Evolutionary conservation across 106 monocot species (phyloP), one percentile per base, ranked within the genome.

Genomic region (Agapanthus africanus): DNA sequence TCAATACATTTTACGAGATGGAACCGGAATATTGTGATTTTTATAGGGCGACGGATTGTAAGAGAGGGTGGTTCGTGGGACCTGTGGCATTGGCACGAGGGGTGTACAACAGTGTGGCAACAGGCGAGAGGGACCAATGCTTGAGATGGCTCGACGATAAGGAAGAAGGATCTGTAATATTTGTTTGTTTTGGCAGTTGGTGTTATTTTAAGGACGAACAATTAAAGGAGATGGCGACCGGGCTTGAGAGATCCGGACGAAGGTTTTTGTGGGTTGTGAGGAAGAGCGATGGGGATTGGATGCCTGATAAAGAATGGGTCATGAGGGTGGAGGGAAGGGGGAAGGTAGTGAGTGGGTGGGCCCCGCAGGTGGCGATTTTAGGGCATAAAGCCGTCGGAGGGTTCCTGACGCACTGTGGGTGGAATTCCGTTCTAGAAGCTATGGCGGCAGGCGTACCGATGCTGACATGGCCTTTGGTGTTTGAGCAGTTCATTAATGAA

Each of bases 401-500:
- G 11, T 83, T 83, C 75, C 14, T 83, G 67, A 79, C 70, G 28
- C 83, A 83, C 71, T 79, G 83, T 34, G 83, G 83, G 35, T 83
- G 83, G 83, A 83, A 79, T 75, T 83, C 83, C 32, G 65, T 79
- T 59, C 67, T 83, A 51, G 83, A 83, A 41, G 71, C 78, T 16
- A 39, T 56, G 28, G 10, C 78, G 25, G 74, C 75, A 6, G 83
- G 79, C 11, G 63, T 79, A 50, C 74, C 72, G 39, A 47, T 79
- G 40, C 66, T 83, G 67, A 76, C 83, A 25, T 83, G 83, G 83
- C 83, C 83, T 18, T 71, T 79, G 40, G 67, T 78, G 74, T 78
- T 78, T 59, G 82, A 82, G 82, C 82, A 82, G 69, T 82, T 82
- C 65, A 78, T 82, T 54, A 82, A 82, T 63, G 82, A 82, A 65